phyloP scores from a whole-genome alignment of 768 basidiomycete genomes.

The Steccherinum ochraceum region DNA sequence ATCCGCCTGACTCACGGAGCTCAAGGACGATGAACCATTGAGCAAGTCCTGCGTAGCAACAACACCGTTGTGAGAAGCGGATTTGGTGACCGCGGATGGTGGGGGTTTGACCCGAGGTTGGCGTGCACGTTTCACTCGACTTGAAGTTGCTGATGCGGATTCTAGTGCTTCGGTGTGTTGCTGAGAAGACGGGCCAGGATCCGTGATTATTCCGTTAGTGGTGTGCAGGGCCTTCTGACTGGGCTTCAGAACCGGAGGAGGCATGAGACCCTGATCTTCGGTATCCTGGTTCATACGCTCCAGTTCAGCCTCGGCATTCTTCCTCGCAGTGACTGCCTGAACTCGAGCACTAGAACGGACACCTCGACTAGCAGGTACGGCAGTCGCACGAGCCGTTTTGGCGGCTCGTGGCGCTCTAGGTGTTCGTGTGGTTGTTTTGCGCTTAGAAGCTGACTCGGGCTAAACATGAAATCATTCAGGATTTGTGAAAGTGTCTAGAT shows the following conservation, averaged over 20 bases:
- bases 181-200: not conserved
- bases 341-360: not conserved
- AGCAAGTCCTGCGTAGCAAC: no score
- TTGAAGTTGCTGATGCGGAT: not conserved
- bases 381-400: no score
- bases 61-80: not conserved
- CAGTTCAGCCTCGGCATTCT: not conserved
- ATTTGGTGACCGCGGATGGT: not conserved
- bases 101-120: not conserved
- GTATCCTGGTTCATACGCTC: not conserved
- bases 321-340: not conserved
- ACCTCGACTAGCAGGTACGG: no score
- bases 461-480: no score
- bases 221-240: not conserved
- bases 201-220: not conserved
- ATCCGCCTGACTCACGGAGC: no score
- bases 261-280: not conserved
- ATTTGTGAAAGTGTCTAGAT: not conserved
- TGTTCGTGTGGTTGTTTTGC: no score
- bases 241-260: not conserved
- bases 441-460: no score
- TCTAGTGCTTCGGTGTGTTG: not conserved
- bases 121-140: not conserved
- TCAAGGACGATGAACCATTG: no score
- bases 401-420: no score